A percentile compares a stretch with the other conserved stretches of the same genome.
Conservation (phyloP, 306 rosid species). For the Urtica urens region DNA sequence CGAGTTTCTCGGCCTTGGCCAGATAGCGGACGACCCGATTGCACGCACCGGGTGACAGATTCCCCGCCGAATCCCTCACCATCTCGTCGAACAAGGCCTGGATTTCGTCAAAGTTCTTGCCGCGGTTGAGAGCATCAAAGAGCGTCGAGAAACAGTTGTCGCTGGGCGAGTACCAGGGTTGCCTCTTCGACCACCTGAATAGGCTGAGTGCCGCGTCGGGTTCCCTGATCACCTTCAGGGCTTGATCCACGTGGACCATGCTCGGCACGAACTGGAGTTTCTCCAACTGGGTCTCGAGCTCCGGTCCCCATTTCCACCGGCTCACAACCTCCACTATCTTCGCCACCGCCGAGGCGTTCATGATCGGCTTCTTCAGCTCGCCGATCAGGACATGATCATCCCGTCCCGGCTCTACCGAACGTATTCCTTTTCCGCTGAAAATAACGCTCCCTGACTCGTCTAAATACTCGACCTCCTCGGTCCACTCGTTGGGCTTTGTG, state of each 20-base stretch:
- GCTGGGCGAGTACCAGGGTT: constrained; percentile 63
- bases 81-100: constrained; percentile 75
- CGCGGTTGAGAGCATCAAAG: constrained; percentile 63
- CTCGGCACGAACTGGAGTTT: constrained; percentile 74
- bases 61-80: constrained; percentile 53
- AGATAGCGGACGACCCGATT: constrained; percentile 67
- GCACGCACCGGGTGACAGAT: constrained; percentile 38
- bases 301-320: constrained; percentile 99
- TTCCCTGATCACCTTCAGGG: constrained; percentile 52
- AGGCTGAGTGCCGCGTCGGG: constrained; percentile 59
- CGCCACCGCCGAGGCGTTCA: constrained; percentile 71
- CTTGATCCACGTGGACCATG: constrained; percentile 61
- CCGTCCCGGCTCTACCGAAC: constrained; percentile 72
- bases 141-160: constrained; percentile 60
- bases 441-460: constrained; percentile 79
- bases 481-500: constrained; percentile 44
- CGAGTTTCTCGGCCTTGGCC: constrained; percentile 85
- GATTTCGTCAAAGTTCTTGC: constrained; percentile 64
- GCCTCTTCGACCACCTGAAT: constrained; percentile 88
- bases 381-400: constrained; percentile 96
- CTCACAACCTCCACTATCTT: constrained; percentile 78
- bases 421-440: constrained; percentile 64
- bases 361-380: constrained; percentile 53
- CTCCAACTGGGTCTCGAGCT: constrained; percentile 83
- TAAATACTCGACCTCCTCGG: constrained; percentile 80